Percentiles rank a stretch among this genome's conserved stretches.
These are phyloP conservation scores for Herpotrichia juniperi DNA, from an alignment of 2,329 filamentous ascomycete species.

Conservation along the genomic window DNA sequence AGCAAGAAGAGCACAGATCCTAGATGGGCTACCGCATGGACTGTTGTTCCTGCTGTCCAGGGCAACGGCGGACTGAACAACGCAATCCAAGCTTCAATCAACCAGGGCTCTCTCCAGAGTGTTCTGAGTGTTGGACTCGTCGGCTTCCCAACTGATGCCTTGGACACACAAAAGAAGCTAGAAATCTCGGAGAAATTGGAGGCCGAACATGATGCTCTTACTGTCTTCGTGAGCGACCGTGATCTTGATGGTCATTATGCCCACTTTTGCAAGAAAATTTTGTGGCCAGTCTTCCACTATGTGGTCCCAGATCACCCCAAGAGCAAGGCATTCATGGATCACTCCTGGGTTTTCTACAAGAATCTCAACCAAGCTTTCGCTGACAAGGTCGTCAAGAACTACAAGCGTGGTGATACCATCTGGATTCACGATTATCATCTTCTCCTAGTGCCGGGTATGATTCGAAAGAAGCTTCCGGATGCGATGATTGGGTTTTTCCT, in stretches of 20 bases:
- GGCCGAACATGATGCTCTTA: slow-evolving; percentile 80
- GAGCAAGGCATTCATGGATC: slow-evolving; percentile 96
- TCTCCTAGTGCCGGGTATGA: slow-evolving; percentile 84
- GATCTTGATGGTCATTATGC: slow-evolving; percentile 95
- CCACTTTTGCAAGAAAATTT: slow-evolving; percentile 96
- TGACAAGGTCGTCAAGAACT: slow-evolving; percentile 86
- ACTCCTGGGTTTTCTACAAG: slow-evolving; percentile 95
- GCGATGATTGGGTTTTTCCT: slow-evolving; percentile 97
- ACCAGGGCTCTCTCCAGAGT: slow-evolving; percentile 72
- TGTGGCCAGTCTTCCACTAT: slow-evolving; percentile 98
- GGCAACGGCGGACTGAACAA: slow-evolving; percentile 93
- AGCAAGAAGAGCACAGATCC: slow-evolving; percentile 44
- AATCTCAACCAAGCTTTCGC: slow-evolving; percentile 93
- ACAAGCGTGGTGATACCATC: slow-evolving; percentile 90
- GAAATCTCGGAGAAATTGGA: slow-evolving; percentile 84
- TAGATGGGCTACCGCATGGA: slow-evolving; percentile 76
- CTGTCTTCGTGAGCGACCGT: slow-evolving; percentile 85
- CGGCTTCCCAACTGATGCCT: slow-evolving; percentile 89
- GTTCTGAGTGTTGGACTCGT: slow-evolving; percentile 91
- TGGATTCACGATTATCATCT: slow-evolving; percentile 98
- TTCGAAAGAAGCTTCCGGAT: slow-evolving; percentile 87
- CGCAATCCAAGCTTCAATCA: slow-evolving; percentile 77
- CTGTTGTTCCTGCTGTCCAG: slow-evolving; percentile 82
- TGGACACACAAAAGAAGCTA: slow-evolving; percentile 76
- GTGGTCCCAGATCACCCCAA: slow-evolving; percentile 97